A percentile compares a stretch with the other conserved stretches of the same genome.
phyloP scores from a whole-genome alignment of 2,329 filamentous ascomycete species.

The Tolypocladium album region DNA sequence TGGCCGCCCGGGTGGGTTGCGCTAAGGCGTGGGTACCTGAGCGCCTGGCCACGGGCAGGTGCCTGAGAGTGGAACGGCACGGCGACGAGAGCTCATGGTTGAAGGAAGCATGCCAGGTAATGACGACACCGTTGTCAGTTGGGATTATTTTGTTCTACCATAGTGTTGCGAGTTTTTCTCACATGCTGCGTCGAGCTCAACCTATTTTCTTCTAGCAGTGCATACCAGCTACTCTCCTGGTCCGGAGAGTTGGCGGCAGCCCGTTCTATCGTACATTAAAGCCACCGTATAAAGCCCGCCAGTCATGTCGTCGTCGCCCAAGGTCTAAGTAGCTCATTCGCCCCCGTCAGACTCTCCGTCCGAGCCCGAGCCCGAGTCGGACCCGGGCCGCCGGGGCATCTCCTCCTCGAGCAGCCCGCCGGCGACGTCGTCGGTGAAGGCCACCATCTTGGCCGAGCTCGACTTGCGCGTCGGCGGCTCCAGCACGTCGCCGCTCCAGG shows the following conservation, averaged over 20 bases:
- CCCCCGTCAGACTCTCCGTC: constrained; percentile 9
- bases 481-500: constrained; percentile 86
- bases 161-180: no score
- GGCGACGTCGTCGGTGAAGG: constrained; percentile 47
- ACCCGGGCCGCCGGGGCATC: neutral
- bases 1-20: neutral
- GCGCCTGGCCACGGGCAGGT: neutral
- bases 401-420: constrained; percentile 21
- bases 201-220: neutral
- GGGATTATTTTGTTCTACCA: no score
- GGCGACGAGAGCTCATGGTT: no score
- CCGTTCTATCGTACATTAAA: neutral
- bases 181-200: no score
- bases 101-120: no score
- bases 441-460: constrained; percentile 44
- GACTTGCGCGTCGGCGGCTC: constrained; percentile 37
- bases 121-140: no score
- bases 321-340: neutral
- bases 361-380: neutral
- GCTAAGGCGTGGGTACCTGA: neutral
- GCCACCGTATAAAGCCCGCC: neutral
- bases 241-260: neutral
- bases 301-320: constrained; percentile 3
- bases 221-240: neutral
- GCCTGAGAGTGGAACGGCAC: neutral